phyloP scores from a whole-genome alignment of 2,329 filamentous ascomycete species.

The Lecanicillium sp. region DNA sequence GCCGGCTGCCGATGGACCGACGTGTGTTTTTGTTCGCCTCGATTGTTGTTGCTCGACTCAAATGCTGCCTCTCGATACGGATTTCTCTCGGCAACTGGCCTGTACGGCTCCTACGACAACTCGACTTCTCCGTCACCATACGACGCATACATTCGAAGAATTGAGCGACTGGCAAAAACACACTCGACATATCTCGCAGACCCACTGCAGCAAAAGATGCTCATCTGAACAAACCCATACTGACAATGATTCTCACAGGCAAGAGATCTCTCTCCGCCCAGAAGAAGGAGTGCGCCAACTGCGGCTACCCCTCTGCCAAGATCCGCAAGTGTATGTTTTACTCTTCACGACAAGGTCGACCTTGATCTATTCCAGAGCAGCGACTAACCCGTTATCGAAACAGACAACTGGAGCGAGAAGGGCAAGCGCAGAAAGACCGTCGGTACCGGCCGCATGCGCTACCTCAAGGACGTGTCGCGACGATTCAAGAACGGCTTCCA shows the following conservation, averaged over 20 bases:
- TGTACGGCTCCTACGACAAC: too few relatives aligned
- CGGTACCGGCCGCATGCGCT: slow-evolving; percentile 91
- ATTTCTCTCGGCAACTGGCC: too few relatives aligned
- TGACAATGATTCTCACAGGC: slow-evolving; percentile 44
- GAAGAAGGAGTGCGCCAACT: slow-evolving; percentile 94
- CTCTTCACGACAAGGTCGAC: slow-evolving; percentile 10
- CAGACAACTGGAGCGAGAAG: slow-evolving; percentile 99
- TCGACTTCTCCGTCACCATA: too few relatives aligned
- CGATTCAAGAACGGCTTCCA: slow-evolving; percentile 98
- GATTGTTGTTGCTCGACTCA: too few relatives aligned
- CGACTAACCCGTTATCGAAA: slow-evolving; percentile 10
- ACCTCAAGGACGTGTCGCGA: slow-evolving; percentile 86
- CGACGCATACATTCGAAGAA: too few relatives aligned
- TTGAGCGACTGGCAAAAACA: too few relatives aligned
- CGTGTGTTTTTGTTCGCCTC: too few relatives aligned
- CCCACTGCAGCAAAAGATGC: too few relatives aligned
- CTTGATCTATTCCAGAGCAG: slow-evolving; percentile 4
- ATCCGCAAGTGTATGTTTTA: slow-evolving; percentile 88
- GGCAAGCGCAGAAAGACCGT: slow-evolving; percentile 99
- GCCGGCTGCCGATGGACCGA: neutral
- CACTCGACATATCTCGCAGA: too few relatives aligned
- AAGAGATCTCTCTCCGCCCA: slow-evolving; percentile 98
- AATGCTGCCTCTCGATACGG: too few relatives aligned
- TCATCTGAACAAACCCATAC: slow-evolving; percentile 10
- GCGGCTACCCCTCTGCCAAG: slow-evolving; percentile 97